These are phyloP conservation scores for Annulohypoxylon maeteangense DNA, from an alignment of 495 filamentous ascomycete genomes.

Conservation along the genomic window DNA sequence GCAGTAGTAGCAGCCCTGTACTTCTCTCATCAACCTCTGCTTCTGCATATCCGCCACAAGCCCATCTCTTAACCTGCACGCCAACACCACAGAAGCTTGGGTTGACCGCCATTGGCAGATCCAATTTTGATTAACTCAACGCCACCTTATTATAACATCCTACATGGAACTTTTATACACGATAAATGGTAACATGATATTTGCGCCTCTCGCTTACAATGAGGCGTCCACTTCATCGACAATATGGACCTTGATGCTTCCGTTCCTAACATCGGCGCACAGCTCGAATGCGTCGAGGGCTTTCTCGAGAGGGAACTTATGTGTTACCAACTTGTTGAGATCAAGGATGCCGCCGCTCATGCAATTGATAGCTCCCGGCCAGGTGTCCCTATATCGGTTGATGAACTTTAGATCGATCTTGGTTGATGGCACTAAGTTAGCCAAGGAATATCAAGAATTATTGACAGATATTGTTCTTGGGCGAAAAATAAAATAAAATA, in stretches of 20 bases:
- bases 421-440: slow-evolving; percentile 14
- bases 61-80: not conserved
- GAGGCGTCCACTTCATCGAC: slow-evolving; percentile 60
- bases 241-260: slow-evolving; percentile 69
- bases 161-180: slow-evolving; percentile 30
- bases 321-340: slow-evolving; percentile 60
- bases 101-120: slow-evolving; percentile 2
- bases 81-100: slow-evolving; percentile 6
- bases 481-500: not conserved
- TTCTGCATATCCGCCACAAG: slow-evolving; percentile 24
- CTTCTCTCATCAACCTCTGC: slow-evolving; percentile 19
- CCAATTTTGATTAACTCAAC: slow-evolving; percentile 7
- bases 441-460: slow-evolving; percentile 4
- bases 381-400: slow-evolving; percentile 71
- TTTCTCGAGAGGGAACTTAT: slow-evolving; percentile 65
- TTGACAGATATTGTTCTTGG: slow-evolving; percentile 2
- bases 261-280: slow-evolving; percentile 58
- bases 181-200: not conserved
- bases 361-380: slow-evolving; percentile 65
- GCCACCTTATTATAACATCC: slow-evolving; percentile 17
- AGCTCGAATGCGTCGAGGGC: slow-evolving; percentile 66
- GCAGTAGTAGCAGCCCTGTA: not conserved
- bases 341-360: slow-evolving; percentile 64
- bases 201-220: slow-evolving; percentile 18
- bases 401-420: slow-evolving; percentile 73